Conservation (phyloP, 1,139 yeast species). For the Lipomyces yarrowii region DNA sequence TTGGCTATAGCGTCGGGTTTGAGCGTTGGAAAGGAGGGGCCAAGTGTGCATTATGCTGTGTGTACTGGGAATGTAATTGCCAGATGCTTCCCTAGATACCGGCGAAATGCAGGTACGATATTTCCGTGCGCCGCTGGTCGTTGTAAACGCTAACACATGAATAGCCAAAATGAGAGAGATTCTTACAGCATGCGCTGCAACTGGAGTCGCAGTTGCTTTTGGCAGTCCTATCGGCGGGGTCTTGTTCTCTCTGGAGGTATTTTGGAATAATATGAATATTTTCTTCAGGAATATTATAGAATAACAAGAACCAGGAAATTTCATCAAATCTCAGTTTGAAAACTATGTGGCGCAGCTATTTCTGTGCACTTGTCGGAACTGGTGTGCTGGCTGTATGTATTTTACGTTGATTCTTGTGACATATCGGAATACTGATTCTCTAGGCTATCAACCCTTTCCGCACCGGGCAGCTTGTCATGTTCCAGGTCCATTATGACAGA, state of each 20-base stretch:
- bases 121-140: background rate
- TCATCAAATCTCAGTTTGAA: slow-evolving; percentile 69
- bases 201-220: slow-evolving; percentile 76
- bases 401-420: slow-evolving; percentile 33
- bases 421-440: background rate
- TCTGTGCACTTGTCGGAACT: slow-evolving; percentile 87
- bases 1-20: slow-evolving; percentile 82
- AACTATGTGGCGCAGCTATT: slow-evolving; percentile 89
- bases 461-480: slow-evolving; percentile 90
- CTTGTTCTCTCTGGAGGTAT: slow-evolving; percentile 59
- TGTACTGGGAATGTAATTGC: slow-evolving; percentile 75
- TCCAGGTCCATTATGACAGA: slow-evolving; percentile 81
- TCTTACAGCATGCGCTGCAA: slow-evolving; percentile 77
- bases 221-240: slow-evolving; percentile 79
- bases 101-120: slow-evolving; percentile 40
- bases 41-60: slow-evolving; percentile 83
- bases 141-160: background rate
- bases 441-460: slow-evolving; percentile 81
- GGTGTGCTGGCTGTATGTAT: slow-evolving; percentile 53
- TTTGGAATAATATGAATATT: background rate
- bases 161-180: slow-evolving; percentile 53
- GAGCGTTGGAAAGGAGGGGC: slow-evolving; percentile 84
- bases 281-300: background rate
- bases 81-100: slow-evolving; percentile 52
- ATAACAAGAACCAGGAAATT: slow-evolving; percentile 51